phyloP scores from a whole-genome alignment of 768 basidiomycete species.

The Hericium alpestre region DNA sequence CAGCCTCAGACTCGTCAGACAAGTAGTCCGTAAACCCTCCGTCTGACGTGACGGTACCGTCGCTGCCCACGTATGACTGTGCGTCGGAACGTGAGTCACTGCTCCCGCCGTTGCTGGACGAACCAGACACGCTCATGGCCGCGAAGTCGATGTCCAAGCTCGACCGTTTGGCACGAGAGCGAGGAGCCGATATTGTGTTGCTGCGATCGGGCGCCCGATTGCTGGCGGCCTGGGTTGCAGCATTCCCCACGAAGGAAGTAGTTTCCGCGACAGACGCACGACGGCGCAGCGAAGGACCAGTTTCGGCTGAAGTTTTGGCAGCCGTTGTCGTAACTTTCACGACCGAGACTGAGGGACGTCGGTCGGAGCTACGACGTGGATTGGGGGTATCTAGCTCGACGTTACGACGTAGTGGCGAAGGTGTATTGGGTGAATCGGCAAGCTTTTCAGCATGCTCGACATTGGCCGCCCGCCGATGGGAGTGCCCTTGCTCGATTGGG shows the following conservation, averaged over 20 bases:
- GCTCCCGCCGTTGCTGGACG: constrained; percentile 33
- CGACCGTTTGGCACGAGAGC: constrained; percentile 10
- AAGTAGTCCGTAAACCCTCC: constrained; percentile 85
- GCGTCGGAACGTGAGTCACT: constrained; percentile 42
- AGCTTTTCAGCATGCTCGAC: constrained; percentile 34
- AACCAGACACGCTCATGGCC: constrained; percentile 26
- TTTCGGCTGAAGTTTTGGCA: constrained; percentile 23
- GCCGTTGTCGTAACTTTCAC: constrained; percentile 16
- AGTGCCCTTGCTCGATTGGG: constrained; percentile 32
- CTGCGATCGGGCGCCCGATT: constrained; percentile 12
- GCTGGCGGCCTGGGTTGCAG: not conserved
- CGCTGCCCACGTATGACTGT: constrained; percentile 37
- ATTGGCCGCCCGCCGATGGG: constrained; percentile 38
- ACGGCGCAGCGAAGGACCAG: constrained; percentile 10
- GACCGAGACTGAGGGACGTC: constrained; percentile 35
- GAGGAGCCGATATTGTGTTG: constrained; percentile 12
- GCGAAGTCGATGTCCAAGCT: constrained; percentile 30
- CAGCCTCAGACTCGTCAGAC: constrained; percentile 88
- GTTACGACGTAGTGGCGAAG: constrained; percentile 52
- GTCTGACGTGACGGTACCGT: constrained; percentile 74
- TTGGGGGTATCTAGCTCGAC: constrained; percentile 42
- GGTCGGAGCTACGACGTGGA: constrained; percentile 37
- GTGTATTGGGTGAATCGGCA: constrained; percentile 41
- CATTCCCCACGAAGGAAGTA: not conserved
- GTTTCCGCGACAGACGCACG: constrained; percentile 13